Evolutionary conservation across 164 flowering plant species (phyloP), one percentile per base, ranked within the genome.

Genomic region (Macadamia integrifolia): DNA sequence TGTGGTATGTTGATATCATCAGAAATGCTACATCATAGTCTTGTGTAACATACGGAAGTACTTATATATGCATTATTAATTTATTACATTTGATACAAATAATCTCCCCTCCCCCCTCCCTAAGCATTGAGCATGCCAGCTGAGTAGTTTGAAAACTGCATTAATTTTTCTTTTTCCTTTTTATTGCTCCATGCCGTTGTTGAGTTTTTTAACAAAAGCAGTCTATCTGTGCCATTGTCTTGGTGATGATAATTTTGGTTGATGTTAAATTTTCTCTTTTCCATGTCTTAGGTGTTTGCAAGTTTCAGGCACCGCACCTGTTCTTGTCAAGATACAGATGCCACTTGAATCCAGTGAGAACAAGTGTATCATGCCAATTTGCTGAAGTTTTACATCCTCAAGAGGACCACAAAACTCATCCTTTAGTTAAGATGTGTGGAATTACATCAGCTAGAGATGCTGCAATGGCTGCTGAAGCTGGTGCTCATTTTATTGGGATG

Each of bases 401-500:
- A 15, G 72, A 70, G 66, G 58, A 80, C 84, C 76, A 75, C 84
- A 63, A 84, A 1, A 53, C 18, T 14, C 18, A 17, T 17, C 57
- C 57, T 53, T 14, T 53, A 53, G 57, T 94, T 43, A 92, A 94
- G 79, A 94, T 94, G 93, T 32, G 57, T 53, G 57, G 57, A 53
- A 53, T 53, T 53, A 53, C 86, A 58, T 85, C 91, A 43, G 81
- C 88, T 50, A 77, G 69, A 79, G 94, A 88, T 79, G 94, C 94
- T 77, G 88, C 87, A 1, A 60, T 80, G 72, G 94, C 94, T 62
- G 88, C 88, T 65, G 88, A 89, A 80, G 87, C 90, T 44, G 94
- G 94, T 60, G 94, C 94, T 57, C 58, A 84, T 78, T 83, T 90
- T 66, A 86, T 94, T 56, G 97, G 98, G 68, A 92, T 90, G 99